Evolutionary conservation across 116 monocot species (phyloP).

Genomic region (Cymodocea nodosa): DNA sequence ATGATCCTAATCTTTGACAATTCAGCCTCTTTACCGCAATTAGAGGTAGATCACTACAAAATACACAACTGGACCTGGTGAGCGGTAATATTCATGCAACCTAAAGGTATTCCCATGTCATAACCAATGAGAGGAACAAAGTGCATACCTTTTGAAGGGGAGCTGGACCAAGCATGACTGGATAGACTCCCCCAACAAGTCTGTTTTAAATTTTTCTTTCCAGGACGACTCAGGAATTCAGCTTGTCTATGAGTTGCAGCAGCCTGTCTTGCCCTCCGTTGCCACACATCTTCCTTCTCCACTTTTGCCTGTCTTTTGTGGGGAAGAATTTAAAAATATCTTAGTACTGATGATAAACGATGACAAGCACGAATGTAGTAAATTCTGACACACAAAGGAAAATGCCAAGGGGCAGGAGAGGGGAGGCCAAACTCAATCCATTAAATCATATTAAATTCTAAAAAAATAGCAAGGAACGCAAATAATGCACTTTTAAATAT

Average conservation of each 20-base stretch:
- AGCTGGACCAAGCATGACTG: constrained; percentile 18
- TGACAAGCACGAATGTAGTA: neutral
- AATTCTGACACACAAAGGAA: neutral
- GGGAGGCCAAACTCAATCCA: no score
- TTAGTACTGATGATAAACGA: neutral
- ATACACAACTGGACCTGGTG: neutral
- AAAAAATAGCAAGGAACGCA: neutral
- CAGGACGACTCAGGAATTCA: constrained; percentile 57
- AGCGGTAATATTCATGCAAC: no score
- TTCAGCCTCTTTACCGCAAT: neutral
- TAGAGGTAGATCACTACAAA: neutral
- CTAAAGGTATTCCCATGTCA: neutral
- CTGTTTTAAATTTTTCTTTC: constrained; percentile 15
- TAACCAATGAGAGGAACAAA: neutral
- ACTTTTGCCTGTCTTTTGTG: constrained; percentile 2
- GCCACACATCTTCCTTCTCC: constrained; percentile 24
- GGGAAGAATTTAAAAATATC: neutral
- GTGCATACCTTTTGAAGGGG: constrained; percentile 36
- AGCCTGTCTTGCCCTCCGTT: constrained; percentile 28
- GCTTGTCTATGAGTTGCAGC: constrained; percentile 33
- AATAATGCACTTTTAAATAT: neutral
- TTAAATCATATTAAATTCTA: no score
- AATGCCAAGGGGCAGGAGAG: no score
- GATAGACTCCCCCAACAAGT: constrained; percentile 16
- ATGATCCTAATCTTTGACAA: neutral